phyloP scores from a whole-genome alignment of 176 grass and related monocot species.

The Oryza officinalis region DNA sequence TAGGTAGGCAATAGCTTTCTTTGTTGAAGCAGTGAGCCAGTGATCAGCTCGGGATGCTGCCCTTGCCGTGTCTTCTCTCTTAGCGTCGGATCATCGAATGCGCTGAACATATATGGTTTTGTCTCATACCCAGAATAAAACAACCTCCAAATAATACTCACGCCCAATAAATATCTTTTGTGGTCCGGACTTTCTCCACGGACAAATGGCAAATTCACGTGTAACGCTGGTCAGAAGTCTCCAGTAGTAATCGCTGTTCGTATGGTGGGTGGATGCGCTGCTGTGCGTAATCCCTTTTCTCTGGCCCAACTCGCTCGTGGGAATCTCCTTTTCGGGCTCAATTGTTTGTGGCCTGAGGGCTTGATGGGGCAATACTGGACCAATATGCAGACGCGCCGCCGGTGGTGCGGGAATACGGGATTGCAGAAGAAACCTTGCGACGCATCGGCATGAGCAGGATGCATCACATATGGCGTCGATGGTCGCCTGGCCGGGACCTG shows the following conservation, averaged over 20 bases:
- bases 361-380: too few relatives aligned
- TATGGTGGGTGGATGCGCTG: too few relatives aligned
- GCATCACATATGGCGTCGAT: too few relatives aligned
- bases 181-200: background rate
- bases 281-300: background rate
- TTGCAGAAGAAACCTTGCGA: too few relatives aligned
- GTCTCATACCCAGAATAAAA: conserved; percentile 13
- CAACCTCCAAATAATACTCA: background rate
- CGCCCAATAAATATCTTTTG: background rate
- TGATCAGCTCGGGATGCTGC: conserved; percentile 6
- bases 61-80: background rate
- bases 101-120: background rate
- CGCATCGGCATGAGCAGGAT: too few relatives aligned
- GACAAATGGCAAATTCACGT: background rate
- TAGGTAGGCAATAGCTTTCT: conserved; percentile 50
- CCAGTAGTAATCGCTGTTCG: background rate
- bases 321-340: too few relatives aligned
- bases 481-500: too few relatives aligned
- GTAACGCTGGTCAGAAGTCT: background rate
- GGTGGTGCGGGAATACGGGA: too few relatives aligned
- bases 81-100: background rate
- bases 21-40: background rate
- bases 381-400: too few relatives aligned
- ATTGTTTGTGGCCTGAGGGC: too few relatives aligned
- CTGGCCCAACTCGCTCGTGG: background rate